A percentile compares a stretch with the other conserved stretches of the same genome.
phyloP scores from a whole-genome alignment of 129 eudicot species.

The Mikania micrantha region DNA sequence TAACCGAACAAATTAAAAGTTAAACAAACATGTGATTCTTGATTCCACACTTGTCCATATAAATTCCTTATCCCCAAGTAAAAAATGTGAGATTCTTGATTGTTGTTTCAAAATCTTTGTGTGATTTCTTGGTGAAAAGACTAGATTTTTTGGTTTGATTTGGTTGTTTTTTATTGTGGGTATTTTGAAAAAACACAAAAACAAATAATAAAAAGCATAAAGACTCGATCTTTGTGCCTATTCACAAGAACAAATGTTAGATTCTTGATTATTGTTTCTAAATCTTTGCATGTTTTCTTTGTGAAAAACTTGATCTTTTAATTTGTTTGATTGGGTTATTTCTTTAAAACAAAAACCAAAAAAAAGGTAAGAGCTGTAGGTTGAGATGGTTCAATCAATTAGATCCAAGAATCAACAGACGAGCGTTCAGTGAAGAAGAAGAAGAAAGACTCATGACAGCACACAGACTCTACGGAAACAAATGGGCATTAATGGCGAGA shows the following conservation, averaged over 20 bases:
- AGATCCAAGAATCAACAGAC: constrained; percentile 71
- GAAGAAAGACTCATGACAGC: constrained; percentile 64
- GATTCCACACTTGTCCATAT: no score
- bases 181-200: constrained; percentile 24
- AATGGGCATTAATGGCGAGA: constrained; percentile 71
- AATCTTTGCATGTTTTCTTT: constrained; percentile 2
- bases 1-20: no score
- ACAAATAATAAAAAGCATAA: constrained; percentile 35
- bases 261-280: constrained; percentile 9
- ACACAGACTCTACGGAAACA: constrained; percentile 61
- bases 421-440: constrained; percentile 63
- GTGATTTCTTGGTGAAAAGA: constrained; percentile 14
- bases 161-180: constrained; percentile 1
- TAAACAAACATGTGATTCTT: no score
- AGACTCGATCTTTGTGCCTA: constrained; percentile 5
- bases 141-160: background rate
- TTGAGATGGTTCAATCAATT: constrained; percentile 85
- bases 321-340: background rate
- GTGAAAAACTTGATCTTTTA: constrained; percentile 9
- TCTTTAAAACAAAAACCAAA: constrained; percentile 27
- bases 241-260: background rate
- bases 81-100: background rate
- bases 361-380: constrained; percentile 79
- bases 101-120: constrained; percentile 11
- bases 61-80: background rate